Evolutionary conservation across 148 eudicot species (phyloP), one percentile per base, ranked within the genome.

Genomic region (Salicornia ramosissima): DNA sequence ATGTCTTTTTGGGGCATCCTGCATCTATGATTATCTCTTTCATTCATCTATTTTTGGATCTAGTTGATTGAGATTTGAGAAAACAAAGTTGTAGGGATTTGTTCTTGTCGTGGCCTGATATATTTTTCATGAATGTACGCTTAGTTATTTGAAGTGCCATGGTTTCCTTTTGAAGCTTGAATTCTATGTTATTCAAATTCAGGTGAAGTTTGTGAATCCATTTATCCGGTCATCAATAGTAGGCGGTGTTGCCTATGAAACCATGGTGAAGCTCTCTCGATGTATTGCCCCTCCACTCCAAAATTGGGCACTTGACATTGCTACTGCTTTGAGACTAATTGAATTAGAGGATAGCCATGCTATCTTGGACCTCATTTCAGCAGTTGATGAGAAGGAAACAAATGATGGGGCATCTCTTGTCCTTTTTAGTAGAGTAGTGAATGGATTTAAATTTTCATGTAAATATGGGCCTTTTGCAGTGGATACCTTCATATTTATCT

Each of bases 401-500:
- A 77, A 78, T 71, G 91, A 71, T 42, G 81, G 63, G 67, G 80
- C 81, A 18, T 68, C 77, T n/a, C 75, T 75, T 36, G 82, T 97
- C 71, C 91, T 90, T 66, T 94, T 88, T 82, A 88, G 85, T 71
- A 81, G 91, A 67, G 86, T 85, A 56, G 83, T 87, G 60, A 78
- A 81, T 80, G 99, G 87, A 58, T 77, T 94, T 50, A 83, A 87
- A 46, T 62, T 82, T 50, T 90, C 99, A 52, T 91, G 93, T 79
- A 91, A 80, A 86, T 76, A 79, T 72, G 96, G 97, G 66, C 89
- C 97, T 54, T 91, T 94, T 75, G 96, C 99, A 24, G 99, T 94
- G 75, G 99, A 94, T 60, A 80, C 97, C 2, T 94, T 90, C 77
- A 83, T 80, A 62, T 87, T 88, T 76, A 70, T 89, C 70, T 94